Percentiles rank a stretch among this genome's conserved stretches.
These are phyloP conservation scores for Zygnema circumcarinatum DNA, from an alignment of 139 green algal genomes.

Conservation along the genomic window DNA sequence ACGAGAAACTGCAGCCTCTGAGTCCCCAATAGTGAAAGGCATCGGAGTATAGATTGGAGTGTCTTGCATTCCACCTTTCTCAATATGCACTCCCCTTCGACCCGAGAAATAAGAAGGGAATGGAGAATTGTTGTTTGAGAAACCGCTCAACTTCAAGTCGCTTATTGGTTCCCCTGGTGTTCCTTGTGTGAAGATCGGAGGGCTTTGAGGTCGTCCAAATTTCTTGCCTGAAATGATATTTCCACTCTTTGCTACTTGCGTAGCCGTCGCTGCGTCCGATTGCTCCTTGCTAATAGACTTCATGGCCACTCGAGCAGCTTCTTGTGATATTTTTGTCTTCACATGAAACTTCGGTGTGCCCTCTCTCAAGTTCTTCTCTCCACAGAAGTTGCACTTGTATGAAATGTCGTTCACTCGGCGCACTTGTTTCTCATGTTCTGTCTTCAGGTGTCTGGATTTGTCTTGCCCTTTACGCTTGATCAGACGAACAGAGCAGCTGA, in stretches of 20 bases:
- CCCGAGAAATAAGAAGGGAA: neutral
- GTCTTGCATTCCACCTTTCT: neutral
- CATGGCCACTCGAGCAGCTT: neutral
- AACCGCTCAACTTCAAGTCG: neutral
- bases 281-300: neutral
- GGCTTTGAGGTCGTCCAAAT: neutral
- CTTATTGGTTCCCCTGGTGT: neutral
- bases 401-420: neutral
- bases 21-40: neutral
- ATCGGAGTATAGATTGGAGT: neutral
- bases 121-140: neutral
- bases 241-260: neutral
- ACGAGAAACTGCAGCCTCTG: no score
- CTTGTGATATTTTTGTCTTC: neutral
- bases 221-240: neutral
- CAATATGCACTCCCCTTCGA: no score
- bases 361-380: neutral
- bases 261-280: neutral
- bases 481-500: neutral
- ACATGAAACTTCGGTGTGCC: neutral
- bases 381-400: neutral
- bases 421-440: neutral
- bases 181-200: neutral
- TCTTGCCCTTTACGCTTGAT: neutral
- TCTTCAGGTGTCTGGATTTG: neutral